Conservation (phyloP, 805 yeast species). For the Jamesozyma lodderae region DNA sequence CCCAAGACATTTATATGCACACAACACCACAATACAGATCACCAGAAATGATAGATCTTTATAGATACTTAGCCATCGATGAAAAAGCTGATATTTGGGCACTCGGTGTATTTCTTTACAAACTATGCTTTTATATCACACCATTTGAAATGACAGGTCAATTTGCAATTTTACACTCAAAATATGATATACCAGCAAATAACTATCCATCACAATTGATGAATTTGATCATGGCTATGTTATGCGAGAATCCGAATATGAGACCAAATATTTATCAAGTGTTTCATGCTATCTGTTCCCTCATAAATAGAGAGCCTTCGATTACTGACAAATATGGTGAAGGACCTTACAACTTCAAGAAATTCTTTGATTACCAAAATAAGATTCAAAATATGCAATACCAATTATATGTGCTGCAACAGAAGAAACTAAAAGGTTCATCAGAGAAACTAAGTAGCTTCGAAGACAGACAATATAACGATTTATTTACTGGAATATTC, state of each 20-base stretch:
- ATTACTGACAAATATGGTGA: constrained; percentile 34
- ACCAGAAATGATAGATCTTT: constrained; percentile 92
- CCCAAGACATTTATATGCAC: constrained; percentile 78
- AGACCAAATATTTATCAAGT: constrained; percentile 88
- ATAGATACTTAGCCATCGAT: constrained; percentile 74
- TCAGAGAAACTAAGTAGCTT: neutral
- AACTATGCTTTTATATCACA: constrained; percentile 84
- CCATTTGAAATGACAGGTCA: constrained; percentile 86
- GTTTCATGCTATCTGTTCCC: constrained; percentile 48
- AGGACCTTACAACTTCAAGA: constrained; percentile 51
- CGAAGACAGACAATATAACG: constrained; percentile 9
- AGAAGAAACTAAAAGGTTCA: constrained; percentile 11
- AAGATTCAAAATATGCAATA: constrained; percentile 23
- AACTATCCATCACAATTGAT: constrained; percentile 61
- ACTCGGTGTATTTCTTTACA: constrained; percentile 81
- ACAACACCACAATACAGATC: constrained; percentile 94
- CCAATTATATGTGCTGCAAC: constrained; percentile 20
- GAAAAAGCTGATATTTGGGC: constrained; percentile 97
- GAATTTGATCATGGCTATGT: constrained; percentile 65
- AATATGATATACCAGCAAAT: constrained; percentile 73
- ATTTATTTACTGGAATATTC: constrained; percentile 19
- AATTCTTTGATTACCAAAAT: constrained; percentile 43
- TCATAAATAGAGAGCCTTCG: constrained; percentile 49
- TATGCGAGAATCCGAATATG: constrained; percentile 70
- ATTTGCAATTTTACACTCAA: constrained; percentile 76